phyloP scores from a whole-genome alignment of 371 early-diverging fungal species.

The Mucor circinelloides region DNA sequence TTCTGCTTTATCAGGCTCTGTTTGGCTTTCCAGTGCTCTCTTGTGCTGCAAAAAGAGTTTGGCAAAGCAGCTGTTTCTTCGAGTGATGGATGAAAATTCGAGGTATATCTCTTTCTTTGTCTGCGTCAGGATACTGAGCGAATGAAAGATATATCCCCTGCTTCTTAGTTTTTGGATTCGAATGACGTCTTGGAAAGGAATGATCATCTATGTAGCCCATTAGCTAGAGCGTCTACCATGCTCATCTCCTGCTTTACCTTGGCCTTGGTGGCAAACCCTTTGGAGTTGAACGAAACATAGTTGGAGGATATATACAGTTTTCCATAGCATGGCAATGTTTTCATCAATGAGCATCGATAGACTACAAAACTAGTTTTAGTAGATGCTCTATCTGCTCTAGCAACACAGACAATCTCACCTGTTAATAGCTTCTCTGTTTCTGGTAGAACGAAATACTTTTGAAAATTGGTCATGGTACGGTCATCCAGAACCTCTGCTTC shows the following conservation, averaged over 20 bases:
- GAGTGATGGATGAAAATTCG: constrained; percentile 43
- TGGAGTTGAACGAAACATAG: constrained; percentile 71
- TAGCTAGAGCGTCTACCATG: background rate
- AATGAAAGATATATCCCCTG: constrained; percentile 36
- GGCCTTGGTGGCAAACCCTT: constrained; percentile 58
- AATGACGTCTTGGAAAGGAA: constrained; percentile 46
- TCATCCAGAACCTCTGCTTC: constrained; percentile 40
- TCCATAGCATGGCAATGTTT: constrained; percentile 62
- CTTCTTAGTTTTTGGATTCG: constrained; percentile 45
- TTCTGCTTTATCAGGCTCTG: constrained; percentile 15
- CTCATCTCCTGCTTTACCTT: constrained; percentile 41
- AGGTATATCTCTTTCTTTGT: constrained; percentile 37
- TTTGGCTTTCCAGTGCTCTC: constrained; percentile 17
- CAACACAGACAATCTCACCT: constrained; percentile 30
- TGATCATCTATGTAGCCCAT: constrained; percentile 31
- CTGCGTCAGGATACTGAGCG: constrained; percentile 23
- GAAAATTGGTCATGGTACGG: constrained; percentile 48
- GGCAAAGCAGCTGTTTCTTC: constrained; percentile 51
- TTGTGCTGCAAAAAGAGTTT: constrained; percentile 36
- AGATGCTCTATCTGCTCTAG: background rate
- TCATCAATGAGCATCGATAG: constrained; percentile 49
- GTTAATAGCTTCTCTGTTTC: constrained; percentile 57
- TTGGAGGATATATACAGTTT: constrained; percentile 68
- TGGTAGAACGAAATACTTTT: constrained; percentile 64
- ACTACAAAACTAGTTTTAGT: constrained; percentile 23